Base-by-base conservation (phyloP, 2,329 filamentous ascomycete genomes). In the Fusarium nematophilum region DNA sequence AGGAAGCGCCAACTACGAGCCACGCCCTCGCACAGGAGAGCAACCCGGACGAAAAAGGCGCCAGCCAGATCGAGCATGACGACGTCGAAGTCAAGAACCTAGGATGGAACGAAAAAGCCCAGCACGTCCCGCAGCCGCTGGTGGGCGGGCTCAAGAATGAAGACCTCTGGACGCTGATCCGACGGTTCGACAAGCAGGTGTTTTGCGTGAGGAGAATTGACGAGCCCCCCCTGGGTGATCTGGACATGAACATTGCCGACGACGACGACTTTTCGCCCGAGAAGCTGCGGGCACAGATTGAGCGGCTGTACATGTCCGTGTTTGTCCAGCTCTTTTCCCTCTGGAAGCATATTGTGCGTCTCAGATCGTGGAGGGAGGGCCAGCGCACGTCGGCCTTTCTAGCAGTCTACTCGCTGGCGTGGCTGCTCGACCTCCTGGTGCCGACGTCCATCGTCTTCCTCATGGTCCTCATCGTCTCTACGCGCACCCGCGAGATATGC, bases 211-310 rank as follows among this genome's bases (percentile, higher is more conserved):
- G 90, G 71, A 86, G 89, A 23, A 85, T 88, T 8, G 65, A 73
- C 1, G 67, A 75, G 30, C 54, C 68, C 0, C 75, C 75, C 1
- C 82, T 90, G 1, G 90, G 89, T 6, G 86, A 87, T 11, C 78
- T 96, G 30, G 92, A 96, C 72, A 82, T 96, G 54, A 92, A 93
- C 65, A 89, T 92, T 51, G 88, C 91, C 5, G 89, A 93, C 31
- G 88, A 94, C 48, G 91, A 95, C 64, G 90, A 93, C 53, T 95
- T 95, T 72, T 91, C 90, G 0, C 91, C 92, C 0, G 91, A 95
- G 69, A 95, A 95, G 76, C 78, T 96, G 37, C 83, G 92, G 9
- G 86, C 88, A 3, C 92, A 90, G 47, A 72, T 95, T 4, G 92
- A 96, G 75, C 82, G 92, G 11, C 78, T 95, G 9, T 96, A 96